Percentiles rank a stretch among this genome's conserved stretches.
Conservation (phyloP, 2,329 filamentous ascomycete genomes). For the Penicillium sp. region DNA sequence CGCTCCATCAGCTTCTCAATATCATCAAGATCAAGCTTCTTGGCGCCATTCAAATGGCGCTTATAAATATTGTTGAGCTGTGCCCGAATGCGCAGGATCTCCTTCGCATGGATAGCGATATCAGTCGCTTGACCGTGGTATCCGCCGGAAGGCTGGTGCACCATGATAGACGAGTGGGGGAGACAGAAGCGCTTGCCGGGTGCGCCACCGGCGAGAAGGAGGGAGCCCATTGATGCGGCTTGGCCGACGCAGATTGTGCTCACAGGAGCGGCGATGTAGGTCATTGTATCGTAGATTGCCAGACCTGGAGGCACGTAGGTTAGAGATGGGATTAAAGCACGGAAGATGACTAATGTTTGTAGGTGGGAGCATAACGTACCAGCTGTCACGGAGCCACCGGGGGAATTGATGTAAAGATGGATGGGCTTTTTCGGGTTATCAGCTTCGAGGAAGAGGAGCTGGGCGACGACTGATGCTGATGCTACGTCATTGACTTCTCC, state of each 20-base stretch:
- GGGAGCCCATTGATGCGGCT: constrained; percentile 90
- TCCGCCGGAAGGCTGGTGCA: constrained; percentile 87
- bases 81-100: constrained; percentile 83
- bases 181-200: constrained; percentile 83
- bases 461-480: constrained; percentile 91
- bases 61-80: constrained; percentile 91
- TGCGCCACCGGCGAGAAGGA: constrained; percentile 83
- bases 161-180: constrained; percentile 94
- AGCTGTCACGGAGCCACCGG: constrained; percentile 88
- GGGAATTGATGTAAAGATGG: constrained; percentile 96
- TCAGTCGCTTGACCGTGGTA: constrained; percentile 70
- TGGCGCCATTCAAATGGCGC: constrained; percentile 71
- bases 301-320: constrained; percentile 39
- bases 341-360: background rate
- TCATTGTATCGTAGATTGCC: constrained; percentile 98
- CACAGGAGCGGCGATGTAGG: constrained; percentile 89
- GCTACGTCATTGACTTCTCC: constrained; percentile 86
- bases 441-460: constrained; percentile 96
- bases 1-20: constrained; percentile 96
- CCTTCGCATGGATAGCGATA: constrained; percentile 95
- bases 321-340: background rate
- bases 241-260: constrained; percentile 94
- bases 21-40: constrained; percentile 70
- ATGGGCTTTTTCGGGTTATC: constrained; percentile 94
- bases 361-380: constrained; percentile 41